Conservation (phyloP, 768 basidiomycete species). For the Serendipita sp. region DNA sequence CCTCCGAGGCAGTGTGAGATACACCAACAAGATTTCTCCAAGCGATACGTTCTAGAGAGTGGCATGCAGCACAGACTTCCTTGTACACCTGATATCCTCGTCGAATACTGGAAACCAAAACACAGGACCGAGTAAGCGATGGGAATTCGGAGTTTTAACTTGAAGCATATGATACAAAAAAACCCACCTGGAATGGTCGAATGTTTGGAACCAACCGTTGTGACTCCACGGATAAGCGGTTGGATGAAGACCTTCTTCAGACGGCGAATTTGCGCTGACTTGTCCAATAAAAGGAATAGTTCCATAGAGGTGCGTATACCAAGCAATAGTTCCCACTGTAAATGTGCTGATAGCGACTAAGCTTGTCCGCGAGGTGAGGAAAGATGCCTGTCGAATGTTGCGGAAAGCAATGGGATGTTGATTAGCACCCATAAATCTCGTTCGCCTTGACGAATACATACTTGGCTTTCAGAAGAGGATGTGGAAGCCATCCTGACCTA, state of each 20-base stretch:
- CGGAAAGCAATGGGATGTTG: background rate
- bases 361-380: conserved; percentile 53
- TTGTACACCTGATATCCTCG: conserved; percentile 95
- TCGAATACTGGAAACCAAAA: conserved; percentile 50
- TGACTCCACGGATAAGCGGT: conserved; percentile 81
- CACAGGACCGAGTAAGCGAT: conserved; percentile 7
- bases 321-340: conserved; percentile 80
- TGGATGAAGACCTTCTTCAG: conserved; percentile 90
- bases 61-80: conserved; percentile 97
- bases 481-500: conserved; percentile 3
- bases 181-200: conserved; percentile 87
- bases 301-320: conserved; percentile 94
- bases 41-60: conserved; percentile 96
- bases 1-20: conserved; percentile 86
- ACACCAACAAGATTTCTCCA: conserved; percentile 99
- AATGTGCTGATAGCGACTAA: conserved; percentile 60
- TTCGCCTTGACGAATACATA: background rate
- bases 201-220: conserved; percentile 73
- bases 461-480: background rate
- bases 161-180: background rate
- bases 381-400: conserved; percentile 19
- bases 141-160: background rate
- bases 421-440: background rate
- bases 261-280: conserved; percentile 82
- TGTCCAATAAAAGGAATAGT: conserved; percentile 76